A percentile compares a stretch with the other conserved stretches of the same genome.
Evolutionary conservation across 2,329 filamentous ascomycete genomes (phyloP).

Genomic region (Talaromyces amestolkiae): DNA sequence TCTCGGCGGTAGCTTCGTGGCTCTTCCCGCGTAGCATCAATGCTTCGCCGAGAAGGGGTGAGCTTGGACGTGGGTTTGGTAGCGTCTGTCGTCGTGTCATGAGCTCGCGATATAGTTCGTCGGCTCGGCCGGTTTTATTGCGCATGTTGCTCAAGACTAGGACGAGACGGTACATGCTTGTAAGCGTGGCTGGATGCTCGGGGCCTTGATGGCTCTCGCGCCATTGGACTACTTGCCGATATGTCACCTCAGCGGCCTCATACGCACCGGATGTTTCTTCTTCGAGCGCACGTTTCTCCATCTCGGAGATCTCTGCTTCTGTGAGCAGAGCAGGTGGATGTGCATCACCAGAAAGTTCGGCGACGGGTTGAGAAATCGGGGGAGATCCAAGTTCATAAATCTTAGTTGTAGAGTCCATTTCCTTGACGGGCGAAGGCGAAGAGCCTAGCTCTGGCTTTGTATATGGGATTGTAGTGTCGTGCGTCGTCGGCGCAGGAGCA

Average conservation of each 20-base stretch:
- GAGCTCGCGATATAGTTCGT: neutral
- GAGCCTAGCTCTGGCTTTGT: neutral
- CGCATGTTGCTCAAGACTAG: neutral
- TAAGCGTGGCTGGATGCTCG: neutral
- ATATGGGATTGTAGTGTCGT: neutral
- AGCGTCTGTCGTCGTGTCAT: neutral
- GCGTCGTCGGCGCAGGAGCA: neutral
- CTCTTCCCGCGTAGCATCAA: neutral
- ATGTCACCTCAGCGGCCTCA: neutral
- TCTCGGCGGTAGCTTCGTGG: neutral
- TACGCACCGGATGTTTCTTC: neutral
- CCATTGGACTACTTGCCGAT: neutral
- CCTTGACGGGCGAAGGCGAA: neutral
- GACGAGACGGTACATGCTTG: neutral
- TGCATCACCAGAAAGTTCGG: neutral
- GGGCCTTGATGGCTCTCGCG: neutral
- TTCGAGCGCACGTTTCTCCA: neutral
- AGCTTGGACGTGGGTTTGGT: neutral
- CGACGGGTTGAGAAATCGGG: neutral
- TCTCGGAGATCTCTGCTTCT: neutral
- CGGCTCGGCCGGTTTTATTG: neutral
- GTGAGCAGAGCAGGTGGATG: neutral
- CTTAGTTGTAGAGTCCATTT: neutral
- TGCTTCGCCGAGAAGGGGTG: neutral
- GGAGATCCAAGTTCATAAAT: neutral